Base-by-base conservation (phyloP, 2,329 filamentous ascomycete species). In the Pseudodiploospora longispora region DNA sequence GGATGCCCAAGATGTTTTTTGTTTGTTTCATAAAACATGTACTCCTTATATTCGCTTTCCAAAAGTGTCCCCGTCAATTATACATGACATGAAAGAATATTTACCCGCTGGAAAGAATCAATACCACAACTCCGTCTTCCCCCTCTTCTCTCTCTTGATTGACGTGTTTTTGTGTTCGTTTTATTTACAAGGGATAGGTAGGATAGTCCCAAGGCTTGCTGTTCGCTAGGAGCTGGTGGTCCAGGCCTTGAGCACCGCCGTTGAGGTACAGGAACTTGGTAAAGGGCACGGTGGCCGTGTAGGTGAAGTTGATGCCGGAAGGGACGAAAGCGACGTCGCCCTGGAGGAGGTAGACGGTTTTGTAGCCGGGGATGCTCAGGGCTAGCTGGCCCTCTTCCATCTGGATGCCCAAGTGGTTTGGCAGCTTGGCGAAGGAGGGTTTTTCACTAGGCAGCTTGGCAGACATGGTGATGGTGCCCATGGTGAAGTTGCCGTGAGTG, bases 261-360 rank as follows among this genome's bases (percentile, higher is more conserved):
- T 53, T 57, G 30, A 59, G 40, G 37, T 58, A 58, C 41, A 58
- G 30, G 12, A 60, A 55, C 47, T 56, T 54, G 32, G 55, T 59
- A 27, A 53, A 52, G 4, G 52, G 50, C 6, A 52, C 52, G 2
- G 49, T 52, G 5, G 56, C 55, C 19, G 47, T 40, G 46, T 59
- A 59, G 19, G 36, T 42, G 36, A 59, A 58, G 0, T 43, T 28
- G 3, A 48, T 50, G 7, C 42, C 41, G 4, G 50, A 48, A 2
- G 56, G 55, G 27, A 59, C 43, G 38, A 60, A 59, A 7, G 53
- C 49, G 9, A 59, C 54, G 29, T 58, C 55, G n/a, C 57, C 55
- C 12, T 53, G 49, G 30, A 56, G 47, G 12, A 59, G 44, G 6
- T 46, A 46, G 5, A 47, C 49, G 30, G 40, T 41, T 27, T 53